A percentile compares a stretch with the other conserved stretches of the same genome.
phyloP scores from a whole-genome alignment of 169 alveolate genomes.

The Cryptosporidium parvum region DNA sequence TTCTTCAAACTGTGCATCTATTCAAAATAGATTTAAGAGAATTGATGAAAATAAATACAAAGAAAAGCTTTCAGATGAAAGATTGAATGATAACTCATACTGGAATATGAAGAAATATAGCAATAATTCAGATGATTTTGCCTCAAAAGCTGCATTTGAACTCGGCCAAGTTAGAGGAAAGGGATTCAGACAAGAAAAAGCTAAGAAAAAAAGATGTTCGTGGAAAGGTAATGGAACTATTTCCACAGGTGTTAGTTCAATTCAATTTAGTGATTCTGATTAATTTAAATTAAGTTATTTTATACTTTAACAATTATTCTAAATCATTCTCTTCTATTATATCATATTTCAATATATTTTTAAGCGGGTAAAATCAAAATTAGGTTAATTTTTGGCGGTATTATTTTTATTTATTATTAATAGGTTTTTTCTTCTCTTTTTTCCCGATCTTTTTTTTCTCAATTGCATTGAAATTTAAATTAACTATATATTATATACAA shows the following conservation, averaged over 20 bases:
- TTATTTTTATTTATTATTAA: neutral
- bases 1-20: neutral
- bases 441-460: neutral
- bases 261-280: constrained; percentile 70
- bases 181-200: constrained; percentile 84
- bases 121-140: constrained; percentile 52
- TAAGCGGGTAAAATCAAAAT: neutral
- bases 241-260: constrained; percentile 57
- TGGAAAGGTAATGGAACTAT: constrained; percentile 86
- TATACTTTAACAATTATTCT: neutral
- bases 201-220: constrained; percentile 85
- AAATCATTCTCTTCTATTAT: neutral
- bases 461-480: neutral
- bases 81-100: constrained; percentile 70
- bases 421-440: neutral
- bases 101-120: constrained; percentile 69
- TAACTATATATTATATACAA: neutral
- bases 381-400: neutral
- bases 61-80: constrained; percentile 36
- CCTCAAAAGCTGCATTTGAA: constrained; percentile 73
- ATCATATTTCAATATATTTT: neutral
- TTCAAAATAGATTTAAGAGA: constrained; percentile 57
- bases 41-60: constrained; percentile 54
- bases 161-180: constrained; percentile 84
- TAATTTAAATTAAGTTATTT: neutral